A percentile compares a stretch with the other conserved stretches of the same genome.
These are phyloP conservation scores for Pyricularia sp. DNA, from an alignment of 2,329 filamentous ascomycete species.

Conservation along the genomic window DNA sequence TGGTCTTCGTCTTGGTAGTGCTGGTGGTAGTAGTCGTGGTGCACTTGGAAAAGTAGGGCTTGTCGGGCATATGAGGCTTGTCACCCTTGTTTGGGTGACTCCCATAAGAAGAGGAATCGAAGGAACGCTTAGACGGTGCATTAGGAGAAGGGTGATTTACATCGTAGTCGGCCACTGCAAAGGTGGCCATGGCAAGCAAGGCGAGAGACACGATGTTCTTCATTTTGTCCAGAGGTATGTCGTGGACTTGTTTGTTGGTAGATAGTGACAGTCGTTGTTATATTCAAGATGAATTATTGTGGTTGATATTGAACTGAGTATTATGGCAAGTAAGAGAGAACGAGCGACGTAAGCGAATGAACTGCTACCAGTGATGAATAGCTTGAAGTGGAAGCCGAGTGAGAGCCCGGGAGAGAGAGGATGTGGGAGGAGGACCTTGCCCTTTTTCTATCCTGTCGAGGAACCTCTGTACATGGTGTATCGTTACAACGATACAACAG, in stretches of 20 bases:
- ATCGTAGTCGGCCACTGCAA: slow-evolving; percentile 8
- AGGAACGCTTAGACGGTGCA: background rate
- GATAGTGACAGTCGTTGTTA: background rate
- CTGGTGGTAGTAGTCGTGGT: background rate
- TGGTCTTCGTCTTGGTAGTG: background rate
- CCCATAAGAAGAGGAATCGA: background rate
- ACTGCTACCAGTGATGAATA: slow-evolving; percentile 10
- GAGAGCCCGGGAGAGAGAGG: background rate
- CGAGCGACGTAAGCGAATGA: slow-evolving; percentile 13
- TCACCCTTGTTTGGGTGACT: background rate
- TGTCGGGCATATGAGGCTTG: background rate
- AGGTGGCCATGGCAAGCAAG: slow-evolving; percentile 11
- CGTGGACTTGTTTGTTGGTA: slow-evolving; percentile 1
- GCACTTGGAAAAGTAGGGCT: background rate
- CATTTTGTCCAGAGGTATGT: slow-evolving; percentile 8
- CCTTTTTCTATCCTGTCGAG: slow-evolving; percentile 4
- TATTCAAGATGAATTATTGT: background rate
- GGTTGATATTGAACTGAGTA: background rate
- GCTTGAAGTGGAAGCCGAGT: slow-evolving; percentile 5
- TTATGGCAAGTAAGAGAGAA: slow-evolving; percentile 2
- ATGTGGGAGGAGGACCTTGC: background rate
- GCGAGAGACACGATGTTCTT: slow-evolving; percentile 10
- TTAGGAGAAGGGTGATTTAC: slow-evolving; percentile 1
- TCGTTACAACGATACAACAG: background rate
- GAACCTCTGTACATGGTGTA: background rate